Conservation (phyloP, 106 monocot species). For the Cymbidium sinense region DNA sequence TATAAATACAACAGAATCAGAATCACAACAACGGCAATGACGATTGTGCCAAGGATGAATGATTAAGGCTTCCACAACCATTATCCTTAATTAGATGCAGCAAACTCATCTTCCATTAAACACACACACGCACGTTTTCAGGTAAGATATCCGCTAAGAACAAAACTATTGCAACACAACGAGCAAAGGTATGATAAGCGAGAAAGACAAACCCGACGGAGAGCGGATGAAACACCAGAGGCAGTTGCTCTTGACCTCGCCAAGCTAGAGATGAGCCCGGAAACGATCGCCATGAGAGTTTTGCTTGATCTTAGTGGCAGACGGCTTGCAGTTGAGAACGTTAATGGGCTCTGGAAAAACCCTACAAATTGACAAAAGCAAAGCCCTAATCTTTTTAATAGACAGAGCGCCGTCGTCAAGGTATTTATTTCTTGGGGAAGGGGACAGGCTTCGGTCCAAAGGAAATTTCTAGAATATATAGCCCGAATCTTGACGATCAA, state of each 20-base stretch:
- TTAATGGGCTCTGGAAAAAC: not conserved
- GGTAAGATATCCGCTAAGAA: not conserved
- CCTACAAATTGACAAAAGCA: not conserved
- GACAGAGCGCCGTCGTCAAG: not conserved
- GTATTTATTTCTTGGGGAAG: conserved; percentile 1
- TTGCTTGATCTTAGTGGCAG: not conserved
- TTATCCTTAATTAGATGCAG: not conserved
- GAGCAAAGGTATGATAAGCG: not conserved
- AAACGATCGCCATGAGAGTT: conserved; percentile 4
- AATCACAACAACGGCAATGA: not conserved
- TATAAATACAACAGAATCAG: not conserved
- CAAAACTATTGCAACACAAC: not conserved
- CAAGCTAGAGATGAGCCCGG: not conserved
- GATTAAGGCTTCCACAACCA: not conserved
- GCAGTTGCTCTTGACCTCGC: not conserved
- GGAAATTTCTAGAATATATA: not conserved
- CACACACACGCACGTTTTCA: no score
- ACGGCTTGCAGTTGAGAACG: not conserved
- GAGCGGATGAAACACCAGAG: not conserved
- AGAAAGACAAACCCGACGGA: conserved; percentile 5
- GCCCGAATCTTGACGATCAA: not conserved
- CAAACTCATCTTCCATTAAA: not conserved
- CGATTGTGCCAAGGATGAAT: not conserved
- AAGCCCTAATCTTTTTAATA: not conserved
- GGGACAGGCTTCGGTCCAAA: not conserved